phyloP scores from a whole-genome alignment of 1,284 basidiomycete genomes.

The Ustilago lituana region DNA sequence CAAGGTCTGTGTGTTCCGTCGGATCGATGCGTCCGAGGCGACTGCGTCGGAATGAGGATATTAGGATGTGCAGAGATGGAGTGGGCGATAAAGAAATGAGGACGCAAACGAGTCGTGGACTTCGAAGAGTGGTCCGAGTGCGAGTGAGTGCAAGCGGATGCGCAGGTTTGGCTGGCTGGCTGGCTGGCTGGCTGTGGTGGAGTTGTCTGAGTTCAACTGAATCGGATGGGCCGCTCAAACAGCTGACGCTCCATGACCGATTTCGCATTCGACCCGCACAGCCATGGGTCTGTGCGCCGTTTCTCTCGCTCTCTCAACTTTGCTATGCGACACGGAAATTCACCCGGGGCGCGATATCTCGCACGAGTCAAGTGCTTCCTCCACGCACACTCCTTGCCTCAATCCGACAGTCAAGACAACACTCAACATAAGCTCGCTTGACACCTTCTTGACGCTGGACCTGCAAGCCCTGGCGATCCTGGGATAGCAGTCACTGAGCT shows the following conservation, averaged over 20 bases:
- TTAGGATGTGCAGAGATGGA: not conserved
- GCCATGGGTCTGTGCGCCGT: slow-evolving; percentile 44
- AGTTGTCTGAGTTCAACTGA: slow-evolving; percentile 12
- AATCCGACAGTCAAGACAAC: no score
- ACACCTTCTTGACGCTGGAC: no score
- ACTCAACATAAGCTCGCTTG: no score
- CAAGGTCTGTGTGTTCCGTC: no score
- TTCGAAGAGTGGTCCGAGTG: slow-evolving; percentile 1
- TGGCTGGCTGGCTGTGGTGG: slow-evolving; percentile 19
- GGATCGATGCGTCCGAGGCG: not conserved
- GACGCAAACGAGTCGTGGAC: not conserved
- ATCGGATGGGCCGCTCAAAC: not conserved
- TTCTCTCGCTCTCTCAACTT: not conserved
- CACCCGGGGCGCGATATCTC: slow-evolving; percentile 9
- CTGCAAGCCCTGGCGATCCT: no score
- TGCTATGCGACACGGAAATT: not conserved
- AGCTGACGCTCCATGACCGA: slow-evolving; percentile 16
- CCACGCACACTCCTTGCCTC: no score
- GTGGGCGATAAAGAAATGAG: not conserved
- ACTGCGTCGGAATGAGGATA: no score
- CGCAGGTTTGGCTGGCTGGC: no score
- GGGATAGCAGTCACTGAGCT: no score
- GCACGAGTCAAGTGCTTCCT: slow-evolving; percentile 11
- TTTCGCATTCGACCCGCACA: slow-evolving; percentile 16
- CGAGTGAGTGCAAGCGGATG: no score